Evolutionary conservation across 129 eudicot genomes (phyloP), one percentile per base, ranked within the genome.

Genomic region (Pittosporum tobira): DNA sequence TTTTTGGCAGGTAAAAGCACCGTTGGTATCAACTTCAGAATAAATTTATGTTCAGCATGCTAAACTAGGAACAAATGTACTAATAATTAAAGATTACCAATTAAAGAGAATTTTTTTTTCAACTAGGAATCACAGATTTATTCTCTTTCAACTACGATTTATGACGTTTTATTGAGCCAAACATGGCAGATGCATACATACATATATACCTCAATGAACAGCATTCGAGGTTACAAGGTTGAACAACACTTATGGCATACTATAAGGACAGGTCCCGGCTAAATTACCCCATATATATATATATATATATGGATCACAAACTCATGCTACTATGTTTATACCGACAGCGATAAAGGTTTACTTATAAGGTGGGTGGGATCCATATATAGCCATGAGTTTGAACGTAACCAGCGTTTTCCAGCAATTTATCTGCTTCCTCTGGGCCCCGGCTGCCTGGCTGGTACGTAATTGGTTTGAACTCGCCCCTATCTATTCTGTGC

Each of bases 321-420:
- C 61, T 56, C 1, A 11, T 29, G 14, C 6, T 31, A 29, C 43
- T 54, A 54, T 54, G 22, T 29, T 2, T 34, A 9, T 2, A 34
- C 28, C 14, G 3, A 29, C 1, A 15, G 36, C 18, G 25, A 2
- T 30, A 9, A 46, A 30, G 20, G 25, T 4, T 8, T 3, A 21
- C 49, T 26, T 80, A 80, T 63, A 90, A 59, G 63, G 94, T 85
- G 6, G 98, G 98, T 30, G 98, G 98, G 38, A 85, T 75, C 98
- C 98, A 90, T 52, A 85, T 80, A 55, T 90, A 90, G 42, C 95
- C 98, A 30, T 90, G 98, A 15, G 98, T 90, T 62, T 90, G 98
- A 60, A 83, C 94, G 59, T 77, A 90, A 42, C 98, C 98, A 0
- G 81, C 87, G 38, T 43, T 78, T 68, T 83, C 76, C 5, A 79